phyloP scores from a whole-genome alignment of 164 flowering plant genomes.

The Vitis labrusca region DNA sequence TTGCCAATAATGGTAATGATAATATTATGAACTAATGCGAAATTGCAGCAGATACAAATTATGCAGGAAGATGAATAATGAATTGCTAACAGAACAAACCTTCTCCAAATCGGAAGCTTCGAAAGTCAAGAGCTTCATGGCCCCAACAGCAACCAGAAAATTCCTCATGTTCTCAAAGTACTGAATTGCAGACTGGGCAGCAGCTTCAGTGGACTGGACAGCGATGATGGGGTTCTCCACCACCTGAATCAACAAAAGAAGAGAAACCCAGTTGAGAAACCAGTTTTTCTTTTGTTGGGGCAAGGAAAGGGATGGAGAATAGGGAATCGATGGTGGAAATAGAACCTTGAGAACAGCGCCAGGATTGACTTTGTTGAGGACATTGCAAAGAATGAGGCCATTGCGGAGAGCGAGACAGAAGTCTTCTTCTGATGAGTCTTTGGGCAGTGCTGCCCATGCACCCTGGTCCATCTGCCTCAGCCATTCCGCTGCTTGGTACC shows the following conservation, averaged over 20 bases:
- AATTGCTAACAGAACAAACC: conserved; percentile 33
- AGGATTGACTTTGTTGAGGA: conserved; percentile 86
- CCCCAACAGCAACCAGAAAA: conserved; percentile 72
- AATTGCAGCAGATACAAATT: too few relatives aligned
- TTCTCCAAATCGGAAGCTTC: conserved; percentile 90
- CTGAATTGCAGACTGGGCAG: conserved; percentile 87
- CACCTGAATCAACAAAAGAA: conserved; percentile 40
- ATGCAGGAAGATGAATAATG: not conserved
- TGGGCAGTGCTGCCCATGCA: conserved; percentile 49
- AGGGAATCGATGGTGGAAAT: not conserved
- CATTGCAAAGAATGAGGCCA: conserved; percentile 90
- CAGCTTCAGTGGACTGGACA: conserved; percentile 62
- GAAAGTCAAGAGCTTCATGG: conserved; percentile 76
- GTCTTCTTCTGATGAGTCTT: conserved; percentile 73
- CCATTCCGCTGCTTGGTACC: conserved; percentile 80
- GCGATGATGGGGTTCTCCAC: conserved; percentile 70
- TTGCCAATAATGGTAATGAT: too few relatives aligned
- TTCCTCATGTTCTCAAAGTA: conserved; percentile 92
- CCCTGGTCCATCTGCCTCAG: conserved; percentile 70
- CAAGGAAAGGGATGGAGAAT: not conserved
- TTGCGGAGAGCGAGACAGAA: conserved; percentile 77
- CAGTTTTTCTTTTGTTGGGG: too few relatives aligned
- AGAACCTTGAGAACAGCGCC: conserved; percentile 81
- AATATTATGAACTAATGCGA: too few relatives aligned
- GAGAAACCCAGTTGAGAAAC: too few relatives aligned